Evolutionary conservation across 345 rosid genomes (phyloP).

Genomic region (Citrus mangshanensis): DNA sequence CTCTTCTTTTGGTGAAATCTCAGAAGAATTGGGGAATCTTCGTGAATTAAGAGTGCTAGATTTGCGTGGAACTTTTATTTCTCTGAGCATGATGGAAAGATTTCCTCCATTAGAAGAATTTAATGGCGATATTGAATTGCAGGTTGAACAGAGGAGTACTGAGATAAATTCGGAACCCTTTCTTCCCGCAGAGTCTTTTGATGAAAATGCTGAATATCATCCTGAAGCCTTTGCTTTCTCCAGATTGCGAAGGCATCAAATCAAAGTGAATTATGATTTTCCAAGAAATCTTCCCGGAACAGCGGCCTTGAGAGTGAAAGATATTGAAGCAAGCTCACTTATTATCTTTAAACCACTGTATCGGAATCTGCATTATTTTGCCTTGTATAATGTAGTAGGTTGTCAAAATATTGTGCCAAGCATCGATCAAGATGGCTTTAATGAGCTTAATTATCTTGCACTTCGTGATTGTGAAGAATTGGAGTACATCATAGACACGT

Average conservation of each 20-base stretch:
- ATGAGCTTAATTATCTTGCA: neutral
- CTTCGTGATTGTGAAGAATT: neutral
- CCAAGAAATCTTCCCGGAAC: neutral
- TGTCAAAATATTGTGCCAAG: neutral
- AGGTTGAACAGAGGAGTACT: neutral
- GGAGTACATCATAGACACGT: constrained; percentile 5
- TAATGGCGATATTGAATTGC: neutral
- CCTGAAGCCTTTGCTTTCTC: neutral
- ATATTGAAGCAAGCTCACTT: neutral
- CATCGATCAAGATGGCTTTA: neutral
- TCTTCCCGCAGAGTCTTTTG: too few species aligned
- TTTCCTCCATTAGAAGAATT: constrained; percentile 7
- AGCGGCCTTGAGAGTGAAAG: neutral
- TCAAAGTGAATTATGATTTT: neutral
- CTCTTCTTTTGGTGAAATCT: neutral
- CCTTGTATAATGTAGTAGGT: neutral
- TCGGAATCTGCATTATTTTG: neutral
- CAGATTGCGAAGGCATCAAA: neutral
- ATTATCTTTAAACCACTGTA: neutral
- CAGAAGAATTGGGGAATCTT: neutral
- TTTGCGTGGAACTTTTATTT: neutral
- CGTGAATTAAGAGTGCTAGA: constrained; percentile 3
- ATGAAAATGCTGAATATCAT: neutral
- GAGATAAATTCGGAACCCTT: neutral
- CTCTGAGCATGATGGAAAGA: neutral